Conservation (phyloP, 1,284 basidiomycete species). For the Irpex rosettiformis region DNA sequence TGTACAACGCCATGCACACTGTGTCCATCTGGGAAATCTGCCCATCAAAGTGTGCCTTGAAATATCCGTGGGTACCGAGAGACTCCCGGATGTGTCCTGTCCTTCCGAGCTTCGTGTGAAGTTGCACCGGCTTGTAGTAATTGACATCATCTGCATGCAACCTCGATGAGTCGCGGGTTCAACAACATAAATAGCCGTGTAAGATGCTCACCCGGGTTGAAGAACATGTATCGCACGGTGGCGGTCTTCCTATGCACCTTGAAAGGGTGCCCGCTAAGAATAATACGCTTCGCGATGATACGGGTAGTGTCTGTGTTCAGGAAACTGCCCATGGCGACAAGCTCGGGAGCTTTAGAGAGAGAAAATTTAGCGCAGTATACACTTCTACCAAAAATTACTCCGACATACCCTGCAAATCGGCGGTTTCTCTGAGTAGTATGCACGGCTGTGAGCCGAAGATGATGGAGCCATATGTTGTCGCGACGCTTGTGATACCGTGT, state of each 20-base stretch:
- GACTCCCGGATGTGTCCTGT: slow-evolving; percentile 92
- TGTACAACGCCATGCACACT: slow-evolving; percentile 88
- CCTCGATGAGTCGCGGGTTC: slow-evolving; percentile 5
- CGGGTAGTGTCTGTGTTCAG: slow-evolving; percentile 89
- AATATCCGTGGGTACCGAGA: slow-evolving; percentile 97
- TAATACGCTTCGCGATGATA: slow-evolving; percentile 88
- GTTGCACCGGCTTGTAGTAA: slow-evolving; percentile 92
- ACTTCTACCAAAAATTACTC: not conserved
- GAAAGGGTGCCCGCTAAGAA: slow-evolving; percentile 95
- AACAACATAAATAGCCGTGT: slow-evolving; percentile 9
- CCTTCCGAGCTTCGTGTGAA: slow-evolving; percentile 91
- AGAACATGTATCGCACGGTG: slow-evolving; percentile 99
- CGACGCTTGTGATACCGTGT: slow-evolving; percentile 78
- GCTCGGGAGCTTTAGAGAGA: slow-evolving; percentile 56
- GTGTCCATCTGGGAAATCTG: slow-evolving; percentile 97
- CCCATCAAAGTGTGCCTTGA: slow-evolving; percentile 96
- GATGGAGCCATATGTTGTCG: slow-evolving; percentile 87
- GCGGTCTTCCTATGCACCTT: slow-evolving; percentile 98
- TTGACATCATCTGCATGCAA: slow-evolving; percentile 72
- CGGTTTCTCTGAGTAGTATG: slow-evolving; percentile 66
- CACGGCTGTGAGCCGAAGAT: slow-evolving; percentile 87
- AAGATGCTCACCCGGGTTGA: slow-evolving; percentile 65
- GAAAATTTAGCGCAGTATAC: slow-evolving; percentile 1
- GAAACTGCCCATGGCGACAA: slow-evolving; percentile 91
- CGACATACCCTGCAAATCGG: slow-evolving; percentile 56